These are phyloP conservation scores for Neonectria ditissima DNA, from an alignment of 2,329 filamentous ascomycete genomes.

Conservation along the genomic window DNA sequence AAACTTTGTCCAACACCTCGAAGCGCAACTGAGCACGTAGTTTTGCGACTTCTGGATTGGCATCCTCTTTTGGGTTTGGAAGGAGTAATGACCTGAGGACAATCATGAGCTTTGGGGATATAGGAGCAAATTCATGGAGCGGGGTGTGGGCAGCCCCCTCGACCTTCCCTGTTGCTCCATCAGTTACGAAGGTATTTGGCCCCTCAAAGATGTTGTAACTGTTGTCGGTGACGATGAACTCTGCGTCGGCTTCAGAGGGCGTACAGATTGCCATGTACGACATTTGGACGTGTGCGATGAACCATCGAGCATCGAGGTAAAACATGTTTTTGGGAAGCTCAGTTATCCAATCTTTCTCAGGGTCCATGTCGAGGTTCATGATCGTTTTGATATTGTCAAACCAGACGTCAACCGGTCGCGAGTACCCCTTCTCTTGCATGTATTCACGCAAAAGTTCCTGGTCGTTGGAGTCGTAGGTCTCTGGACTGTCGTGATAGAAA, in stretches of 20 bases:
- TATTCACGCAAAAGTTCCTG: neutral
- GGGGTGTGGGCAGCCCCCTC: neutral
- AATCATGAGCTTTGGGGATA: constrained; percentile 14
- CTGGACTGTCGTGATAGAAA: constrained; percentile 49
- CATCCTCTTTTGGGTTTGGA: constrained; percentile 2
- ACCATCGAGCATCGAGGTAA: neutral
- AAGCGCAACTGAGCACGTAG: neutral
- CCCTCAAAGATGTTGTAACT: constrained; percentile 17
- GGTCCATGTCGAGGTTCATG: constrained; percentile 7
- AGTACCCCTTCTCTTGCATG: constrained; percentile 5
- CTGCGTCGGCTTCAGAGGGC: neutral
- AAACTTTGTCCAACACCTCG: neutral
- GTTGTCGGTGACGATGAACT: constrained; percentile 15
- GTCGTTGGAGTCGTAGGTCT: constrained; percentile 46
- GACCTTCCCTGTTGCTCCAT: neutral
- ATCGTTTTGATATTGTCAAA: constrained; percentile 20
- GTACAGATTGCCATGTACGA: constrained; percentile 15
- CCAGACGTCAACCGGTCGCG: constrained; percentile 13
- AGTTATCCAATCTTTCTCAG: neutral
- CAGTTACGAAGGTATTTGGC: neutral
- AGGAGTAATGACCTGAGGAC: neutral
- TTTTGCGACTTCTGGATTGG: neutral
- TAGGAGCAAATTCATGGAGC: constrained; percentile 7
- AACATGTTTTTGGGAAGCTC: constrained; percentile 7
- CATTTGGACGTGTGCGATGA: neutral